Conservation (phyloP, 768 basidiomycete species). For the Trametes cubensis region DNA sequence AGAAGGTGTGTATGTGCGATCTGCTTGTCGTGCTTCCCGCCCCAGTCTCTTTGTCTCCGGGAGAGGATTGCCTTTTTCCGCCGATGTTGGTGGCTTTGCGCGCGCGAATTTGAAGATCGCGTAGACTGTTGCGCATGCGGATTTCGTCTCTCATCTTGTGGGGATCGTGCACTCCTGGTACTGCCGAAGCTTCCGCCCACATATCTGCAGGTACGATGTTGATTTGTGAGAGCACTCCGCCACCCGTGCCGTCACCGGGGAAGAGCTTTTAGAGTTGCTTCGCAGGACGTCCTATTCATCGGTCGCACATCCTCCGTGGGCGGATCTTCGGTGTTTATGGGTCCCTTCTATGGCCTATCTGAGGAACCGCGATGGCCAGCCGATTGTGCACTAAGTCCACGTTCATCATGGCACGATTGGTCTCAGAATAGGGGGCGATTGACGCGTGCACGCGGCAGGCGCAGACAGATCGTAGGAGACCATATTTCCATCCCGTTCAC, state of each 20-base stretch:
- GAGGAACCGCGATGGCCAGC: not conserved
- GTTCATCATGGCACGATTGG: no score
- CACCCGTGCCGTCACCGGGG: not conserved
- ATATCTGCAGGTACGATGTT: not conserved
- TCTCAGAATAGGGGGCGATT: no score
- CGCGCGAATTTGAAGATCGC: slow-evolving; percentile 1
- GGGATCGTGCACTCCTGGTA: not conserved
- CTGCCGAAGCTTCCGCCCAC: not conserved
- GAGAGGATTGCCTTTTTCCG: no score
- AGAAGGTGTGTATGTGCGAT: slow-evolving; percentile 67
- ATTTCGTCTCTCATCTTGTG: not conserved
- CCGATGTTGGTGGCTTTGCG: not conserved
- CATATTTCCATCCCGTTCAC: no score
- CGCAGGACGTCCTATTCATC: not conserved
- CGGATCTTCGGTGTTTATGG: not conserved
- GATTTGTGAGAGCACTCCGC: not conserved
- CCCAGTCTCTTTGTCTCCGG: not conserved
- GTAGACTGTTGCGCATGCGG: not conserved
- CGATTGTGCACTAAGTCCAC: not conserved
- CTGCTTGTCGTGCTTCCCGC: not conserved
- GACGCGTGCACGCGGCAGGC: no score
- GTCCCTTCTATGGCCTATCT: no score
- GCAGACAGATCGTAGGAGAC: no score
- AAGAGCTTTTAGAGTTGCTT: not conserved
- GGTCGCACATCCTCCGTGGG: not conserved